phyloP scores from a whole-genome alignment of 805 yeast genomes.

The Ogataea thermomethanolica region DNA sequence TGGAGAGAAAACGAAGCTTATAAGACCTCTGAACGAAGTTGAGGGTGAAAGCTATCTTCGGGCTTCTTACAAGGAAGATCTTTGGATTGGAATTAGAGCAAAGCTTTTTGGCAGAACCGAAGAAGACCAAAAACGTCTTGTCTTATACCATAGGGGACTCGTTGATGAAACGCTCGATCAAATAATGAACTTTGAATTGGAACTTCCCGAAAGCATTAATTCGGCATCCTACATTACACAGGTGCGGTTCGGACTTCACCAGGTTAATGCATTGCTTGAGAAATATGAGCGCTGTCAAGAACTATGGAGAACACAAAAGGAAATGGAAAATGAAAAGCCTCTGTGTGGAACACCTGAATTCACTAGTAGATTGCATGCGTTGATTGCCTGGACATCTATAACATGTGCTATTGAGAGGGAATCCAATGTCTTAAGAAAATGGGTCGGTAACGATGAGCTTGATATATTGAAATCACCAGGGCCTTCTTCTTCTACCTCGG shows the following conservation, averaged over 20 bases:
- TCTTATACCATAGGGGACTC: slow-evolving; percentile 63
- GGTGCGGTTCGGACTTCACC: slow-evolving; percentile 38
- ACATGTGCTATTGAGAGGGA: slow-evolving; percentile 66
- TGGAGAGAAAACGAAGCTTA: slow-evolving; percentile 79
- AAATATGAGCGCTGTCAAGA: slow-evolving; percentile 65
- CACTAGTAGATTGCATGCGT: slow-evolving; percentile 63
- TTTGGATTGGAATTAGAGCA: slow-evolving; percentile 88
- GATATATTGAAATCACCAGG: slow-evolving; percentile 47
- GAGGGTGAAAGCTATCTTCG: slow-evolving; percentile 47
- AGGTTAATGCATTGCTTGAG: slow-evolving; percentile 55
- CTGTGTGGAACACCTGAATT: slow-evolving; percentile 62
- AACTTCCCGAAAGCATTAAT: slow-evolving; percentile 34
- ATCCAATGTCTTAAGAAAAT: slow-evolving; percentile 54
- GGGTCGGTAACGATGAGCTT: slow-evolving; percentile 83
- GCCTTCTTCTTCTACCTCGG: slow-evolving; percentile 10
- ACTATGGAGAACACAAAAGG: slow-evolving; percentile 74
- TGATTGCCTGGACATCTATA: slow-evolving; percentile 80
- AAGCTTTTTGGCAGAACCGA: slow-evolving; percentile 76
- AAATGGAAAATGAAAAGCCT: slow-evolving; percentile 79
- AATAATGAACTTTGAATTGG: slow-evolving; percentile 59
- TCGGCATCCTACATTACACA: slow-evolving; percentile 20
- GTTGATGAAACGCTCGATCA: slow-evolving; percentile 74
- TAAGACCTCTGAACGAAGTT: slow-evolving; percentile 42
- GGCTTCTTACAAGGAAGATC: slow-evolving; percentile 59
- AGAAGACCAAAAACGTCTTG: slow-evolving; percentile 69